Evolutionary conservation across 1,284 basidiomycete genomes (phyloP).

Genomic region (Austroboletus novae-zelandiae): DNA sequence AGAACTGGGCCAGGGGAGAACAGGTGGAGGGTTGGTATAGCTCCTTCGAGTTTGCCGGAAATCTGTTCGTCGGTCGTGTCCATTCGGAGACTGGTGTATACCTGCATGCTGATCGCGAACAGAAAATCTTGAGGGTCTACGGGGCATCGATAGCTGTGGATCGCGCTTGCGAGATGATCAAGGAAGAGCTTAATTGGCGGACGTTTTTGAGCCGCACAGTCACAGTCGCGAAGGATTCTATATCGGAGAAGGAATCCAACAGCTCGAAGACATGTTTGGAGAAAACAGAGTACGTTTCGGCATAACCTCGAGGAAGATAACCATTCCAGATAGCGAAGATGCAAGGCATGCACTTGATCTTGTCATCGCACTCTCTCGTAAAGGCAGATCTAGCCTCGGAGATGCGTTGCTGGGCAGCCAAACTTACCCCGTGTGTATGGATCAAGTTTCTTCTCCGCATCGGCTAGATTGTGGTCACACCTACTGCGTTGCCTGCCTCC

Average conservation of each 20-base stretch:
- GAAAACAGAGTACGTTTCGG: conserved; percentile 46
- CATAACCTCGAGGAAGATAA: conserved; percentile 37
- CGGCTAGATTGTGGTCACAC: conserved; percentile 49
- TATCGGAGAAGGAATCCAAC: conserved; percentile 45
- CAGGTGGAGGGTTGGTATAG: conserved; percentile 49
- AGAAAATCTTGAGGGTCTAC: conserved; percentile 40
- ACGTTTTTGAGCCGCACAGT: conserved; percentile 40
- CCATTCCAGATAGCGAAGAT: conserved; percentile 49
- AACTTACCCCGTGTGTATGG: conserved; percentile 52
- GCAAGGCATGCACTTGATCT: conserved; percentile 42
- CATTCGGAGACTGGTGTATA: conserved; percentile 38
- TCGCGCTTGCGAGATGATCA: conserved; percentile 40
- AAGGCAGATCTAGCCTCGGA: conserved; percentile 41
- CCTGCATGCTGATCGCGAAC: conserved; percentile 43
- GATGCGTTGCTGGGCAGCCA: conserved; percentile 41
- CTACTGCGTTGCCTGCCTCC: conserved; percentile 52
- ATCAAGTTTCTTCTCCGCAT: conserved; percentile 42
- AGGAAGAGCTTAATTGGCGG: conserved; percentile 42
- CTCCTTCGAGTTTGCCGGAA: conserved; percentile 32
- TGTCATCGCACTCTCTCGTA: conserved; percentile 42
- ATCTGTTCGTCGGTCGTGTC: conserved; percentile 36
- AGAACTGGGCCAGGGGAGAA: conserved; percentile 50
- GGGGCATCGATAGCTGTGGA: conserved; percentile 37
- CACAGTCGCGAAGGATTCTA: conserved; percentile 33
- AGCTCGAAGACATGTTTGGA: conserved; percentile 47